Evolutionary conservation across 495 filamentous ascomycete genomes (phyloP).

Genomic region (Lophium mytilinum): DNA sequence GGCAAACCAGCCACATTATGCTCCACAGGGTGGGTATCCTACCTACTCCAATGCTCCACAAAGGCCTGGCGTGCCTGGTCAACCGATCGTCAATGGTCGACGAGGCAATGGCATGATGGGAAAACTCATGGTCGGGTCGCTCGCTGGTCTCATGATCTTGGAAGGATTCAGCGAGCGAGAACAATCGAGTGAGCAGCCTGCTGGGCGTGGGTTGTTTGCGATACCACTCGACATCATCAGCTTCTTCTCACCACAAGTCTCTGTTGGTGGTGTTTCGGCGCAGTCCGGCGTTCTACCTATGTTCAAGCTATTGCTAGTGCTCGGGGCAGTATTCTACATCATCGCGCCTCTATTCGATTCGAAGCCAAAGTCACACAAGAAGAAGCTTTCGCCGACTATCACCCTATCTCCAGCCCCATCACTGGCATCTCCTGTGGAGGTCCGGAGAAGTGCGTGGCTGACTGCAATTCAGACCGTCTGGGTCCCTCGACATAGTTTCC

Average conservation of each 20-base stretch:
- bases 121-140: slow-evolving; percentile 83
- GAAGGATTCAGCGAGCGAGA: slow-evolving; percentile 60
- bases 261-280: slow-evolving; percentile 11
- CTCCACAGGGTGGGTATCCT: slow-evolving; percentile 16
- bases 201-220: slow-evolving; percentile 61
- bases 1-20: slow-evolving; percentile 19
- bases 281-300: slow-evolving; percentile 25
- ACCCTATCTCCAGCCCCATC: slow-evolving; percentile 52
- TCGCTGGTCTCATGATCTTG: slow-evolving; percentile 85
- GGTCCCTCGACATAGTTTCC: slow-evolving; percentile 80
- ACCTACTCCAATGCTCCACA: slow-evolving; percentile 4
- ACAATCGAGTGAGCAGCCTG: slow-evolving; percentile 48
- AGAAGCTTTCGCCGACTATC: slow-evolving; percentile 33
- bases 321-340: slow-evolving; percentile 60
- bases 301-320: slow-evolving; percentile 53
- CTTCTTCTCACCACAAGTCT: slow-evolving; percentile 12
- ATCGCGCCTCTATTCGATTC: slow-evolving; percentile 60
- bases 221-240: slow-evolving; percentile 47
- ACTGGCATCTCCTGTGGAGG: slow-evolving; percentile 72
- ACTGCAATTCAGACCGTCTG: slow-evolving; percentile 91
- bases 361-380: slow-evolving; percentile 41
- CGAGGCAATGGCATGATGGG: slow-evolving; percentile 39
- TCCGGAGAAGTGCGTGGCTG: slow-evolving; percentile 84
- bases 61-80: slow-evolving; percentile 7
- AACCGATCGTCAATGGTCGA: slow-evolving; percentile 23